Percentiles rank a stretch among this genome's conserved stretches.
Evolutionary conservation across 345 rosid species (phyloP).

Genomic region (Lepidium didymum): DNA sequence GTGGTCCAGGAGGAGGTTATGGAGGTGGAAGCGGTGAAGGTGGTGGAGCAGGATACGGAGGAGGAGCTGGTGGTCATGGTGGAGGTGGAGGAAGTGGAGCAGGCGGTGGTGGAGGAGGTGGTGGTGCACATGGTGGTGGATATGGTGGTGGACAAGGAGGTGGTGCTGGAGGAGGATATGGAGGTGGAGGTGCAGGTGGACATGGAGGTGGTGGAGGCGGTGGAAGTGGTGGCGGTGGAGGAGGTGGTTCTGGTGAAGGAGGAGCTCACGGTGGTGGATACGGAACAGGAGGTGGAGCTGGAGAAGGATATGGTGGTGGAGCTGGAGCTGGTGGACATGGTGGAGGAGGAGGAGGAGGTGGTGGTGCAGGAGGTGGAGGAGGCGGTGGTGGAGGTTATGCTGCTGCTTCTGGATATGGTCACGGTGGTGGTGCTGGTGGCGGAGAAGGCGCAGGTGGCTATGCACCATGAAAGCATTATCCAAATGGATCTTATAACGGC

Average conservation of each 20-base stretch:
- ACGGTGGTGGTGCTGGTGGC: conserved; percentile 27
- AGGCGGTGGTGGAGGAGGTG: conserved; percentile 27
- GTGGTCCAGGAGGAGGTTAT: conserved; percentile 27
- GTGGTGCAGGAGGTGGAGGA: conserved; percentile 30
- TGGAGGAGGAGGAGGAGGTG: conserved; percentile 28
- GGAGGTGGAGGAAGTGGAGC: conserved; percentile 28
- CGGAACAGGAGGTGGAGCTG: conserved; percentile 29
- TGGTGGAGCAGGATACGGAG: conserved; percentile 31
- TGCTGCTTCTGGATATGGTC: conserved; percentile 20
- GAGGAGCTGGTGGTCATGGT: conserved; percentile 20
- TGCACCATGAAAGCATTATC: background rate
- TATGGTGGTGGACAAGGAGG: conserved; percentile 25
- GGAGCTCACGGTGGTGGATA: conserved; percentile 30
- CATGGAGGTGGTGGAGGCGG: conserved; percentile 30
- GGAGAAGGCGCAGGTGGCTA: conserved; percentile 30
- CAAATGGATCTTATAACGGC: background rate
- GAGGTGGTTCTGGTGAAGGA: conserved; percentile 23
- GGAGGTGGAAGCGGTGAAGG: conserved; percentile 32
- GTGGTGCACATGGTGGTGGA: conserved; percentile 27
- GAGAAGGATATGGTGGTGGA: conserved; percentile 30
- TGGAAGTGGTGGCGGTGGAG: conserved; percentile 25
- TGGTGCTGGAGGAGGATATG: conserved; percentile 30
- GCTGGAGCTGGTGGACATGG: conserved; percentile 28
- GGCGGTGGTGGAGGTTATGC: conserved; percentile 31
- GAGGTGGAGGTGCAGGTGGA: conserved; percentile 25